phyloP scores from a whole-genome alignment of 2,329 filamentous ascomycete species.

The Penicillium concentricum region DNA sequence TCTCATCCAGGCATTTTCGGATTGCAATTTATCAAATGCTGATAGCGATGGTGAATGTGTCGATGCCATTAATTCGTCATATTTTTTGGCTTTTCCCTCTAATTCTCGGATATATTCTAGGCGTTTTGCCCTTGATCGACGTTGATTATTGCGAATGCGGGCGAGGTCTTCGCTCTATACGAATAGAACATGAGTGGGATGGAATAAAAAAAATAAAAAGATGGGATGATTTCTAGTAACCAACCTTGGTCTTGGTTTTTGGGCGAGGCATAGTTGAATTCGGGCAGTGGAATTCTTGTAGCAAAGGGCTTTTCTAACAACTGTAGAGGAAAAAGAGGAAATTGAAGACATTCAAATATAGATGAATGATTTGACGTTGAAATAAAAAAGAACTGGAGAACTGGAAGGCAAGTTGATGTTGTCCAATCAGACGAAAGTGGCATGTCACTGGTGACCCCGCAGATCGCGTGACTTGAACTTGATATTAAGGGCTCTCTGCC shows the following conservation, averaged over 20 bases:
- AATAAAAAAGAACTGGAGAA: background rate
- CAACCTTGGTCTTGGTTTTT: slow-evolving; percentile 9
- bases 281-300: background rate
- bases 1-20: slow-evolving; percentile 8
- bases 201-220: background rate
- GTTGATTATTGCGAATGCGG: slow-evolving; percentile 10
- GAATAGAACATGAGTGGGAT: background rate
- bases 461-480: too few relatives aligned
- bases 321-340: background rate
- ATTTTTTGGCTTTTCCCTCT: slow-evolving; percentile 14
- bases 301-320: background rate
- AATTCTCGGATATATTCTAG: slow-evolving; percentile 7
- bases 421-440: slow-evolving; percentile 1
- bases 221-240: background rate
- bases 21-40: slow-evolving; percentile 2
- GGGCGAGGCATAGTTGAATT: slow-evolving; percentile 2
- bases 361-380: background rate
- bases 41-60: background rate
- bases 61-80: slow-evolving; percentile 1
- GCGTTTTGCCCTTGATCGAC: slow-evolving; percentile 7
- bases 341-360: background rate
- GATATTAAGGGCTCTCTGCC: background rate
- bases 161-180: slow-evolving; percentile 9
- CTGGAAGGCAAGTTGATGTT: background rate
- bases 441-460: background rate